Base-by-base conservation (phyloP, 2,329 filamentous ascomycete species). In the Apiospora arundinis region DNA sequence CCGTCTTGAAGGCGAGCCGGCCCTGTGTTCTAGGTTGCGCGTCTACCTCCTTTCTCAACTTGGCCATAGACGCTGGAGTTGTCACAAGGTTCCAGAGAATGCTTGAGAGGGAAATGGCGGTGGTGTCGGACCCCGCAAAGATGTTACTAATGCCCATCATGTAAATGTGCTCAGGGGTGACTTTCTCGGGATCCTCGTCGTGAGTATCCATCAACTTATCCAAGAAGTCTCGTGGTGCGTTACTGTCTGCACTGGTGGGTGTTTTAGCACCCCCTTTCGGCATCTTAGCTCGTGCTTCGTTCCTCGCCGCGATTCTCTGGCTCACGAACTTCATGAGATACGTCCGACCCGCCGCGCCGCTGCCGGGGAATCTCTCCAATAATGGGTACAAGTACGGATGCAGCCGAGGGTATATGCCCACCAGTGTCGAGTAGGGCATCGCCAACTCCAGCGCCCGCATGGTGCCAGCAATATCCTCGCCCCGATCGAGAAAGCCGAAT, bases 41-140 rank as follows among this genome's bases (percentile, higher is more conserved):
- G 42, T 83, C 80, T 28, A 87, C 77, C 71, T 88, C 85, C 0
- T 74, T 23, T 1, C 77, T 75, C 2, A 87, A 75, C 52, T 79
- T 80, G 11, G 74, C 45, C 70, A 85, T 75, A 3, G 73, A 72
- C 0, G 72, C 16, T 0, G 79, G 79, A 12, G 77, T 67, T 16
- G 70, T 76, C 7, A 80, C 68, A 0, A 81, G 69, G 52, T 79
- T 73, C 67, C 79, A 82, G 7, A 82, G 40, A 1, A 79, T 74
- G 1, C 77, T 76, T 1, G 76, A 76, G 0, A 83, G 74, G 1
- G 80, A 78, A 46, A 81, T 80, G 1, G 78, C 77, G 0, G 81
- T 82, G 0, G 81, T 82, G 56, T 83, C 82, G 1, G 78, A 80
- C 0, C 82, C 82, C 4, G 82, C 81, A 0, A 73, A 73, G 28